These are phyloP conservation scores for Tylopilus felleus DNA, from an alignment of 768 basidiomycete species.

Conservation along the genomic window DNA sequence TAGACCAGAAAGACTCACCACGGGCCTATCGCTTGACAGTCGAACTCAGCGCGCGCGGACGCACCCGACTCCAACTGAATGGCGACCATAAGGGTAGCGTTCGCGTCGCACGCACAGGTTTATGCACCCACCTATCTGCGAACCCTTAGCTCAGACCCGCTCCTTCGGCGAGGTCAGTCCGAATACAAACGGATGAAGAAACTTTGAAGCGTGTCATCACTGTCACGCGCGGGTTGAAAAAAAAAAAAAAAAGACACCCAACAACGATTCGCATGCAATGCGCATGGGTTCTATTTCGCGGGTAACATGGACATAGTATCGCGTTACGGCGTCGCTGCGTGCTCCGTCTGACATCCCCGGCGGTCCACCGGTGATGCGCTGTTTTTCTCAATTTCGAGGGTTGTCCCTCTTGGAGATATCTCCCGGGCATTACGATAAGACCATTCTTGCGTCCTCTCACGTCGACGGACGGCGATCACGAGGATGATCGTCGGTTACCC, in stretches of 20 bases:
- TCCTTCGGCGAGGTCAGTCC: neutral
- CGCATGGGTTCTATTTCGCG: neutral
- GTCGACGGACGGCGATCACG: slow-evolving; percentile 1
- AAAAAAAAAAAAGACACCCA: neutral
- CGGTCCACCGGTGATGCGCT: neutral
- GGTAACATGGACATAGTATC: neutral
- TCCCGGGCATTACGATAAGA: neutral
- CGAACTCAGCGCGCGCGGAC: neutral
- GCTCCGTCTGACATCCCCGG: no score
- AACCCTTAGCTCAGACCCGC: neutral
- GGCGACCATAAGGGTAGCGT: neutral
- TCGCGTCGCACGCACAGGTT: neutral
- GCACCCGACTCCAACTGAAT: neutral
- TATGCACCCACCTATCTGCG: neutral
- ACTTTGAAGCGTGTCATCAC: neutral
- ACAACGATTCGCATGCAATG: neutral
- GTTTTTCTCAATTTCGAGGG: neutral
- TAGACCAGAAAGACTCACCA: neutral
- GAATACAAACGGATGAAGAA: neutral
- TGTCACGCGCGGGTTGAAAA: neutral
- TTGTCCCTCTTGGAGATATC: neutral
- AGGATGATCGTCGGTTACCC: neutral
- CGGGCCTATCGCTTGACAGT: neutral
- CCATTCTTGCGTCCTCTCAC: neutral
- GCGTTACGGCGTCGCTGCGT: no score